Evolutionary conservation across 1,284 basidiomycete genomes (phyloP).

Genomic region (Takashimella tepidaria): DNA sequence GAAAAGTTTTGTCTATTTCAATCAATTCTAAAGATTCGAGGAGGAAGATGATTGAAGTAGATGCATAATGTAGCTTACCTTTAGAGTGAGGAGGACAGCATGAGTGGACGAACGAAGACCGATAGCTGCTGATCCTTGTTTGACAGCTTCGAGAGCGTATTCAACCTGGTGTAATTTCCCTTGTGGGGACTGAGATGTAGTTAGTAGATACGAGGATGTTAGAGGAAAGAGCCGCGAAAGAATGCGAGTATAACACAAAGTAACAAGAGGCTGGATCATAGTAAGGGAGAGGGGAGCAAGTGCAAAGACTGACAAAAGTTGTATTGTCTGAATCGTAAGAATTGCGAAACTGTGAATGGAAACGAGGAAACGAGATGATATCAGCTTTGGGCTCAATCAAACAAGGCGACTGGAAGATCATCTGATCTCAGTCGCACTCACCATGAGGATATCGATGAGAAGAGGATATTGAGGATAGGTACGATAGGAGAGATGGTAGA

Average conservation of each 20-base stretch:
- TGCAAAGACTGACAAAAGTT: slow-evolving; percentile 58
- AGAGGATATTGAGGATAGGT: background rate
- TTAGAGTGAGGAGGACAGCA: slow-evolving; percentile 86
- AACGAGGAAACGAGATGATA: background rate
- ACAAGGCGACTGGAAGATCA: background rate
- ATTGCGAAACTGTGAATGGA: slow-evolving; percentile 68
- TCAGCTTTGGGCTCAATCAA: slow-evolving; percentile 1
- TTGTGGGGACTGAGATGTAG: slow-evolving; percentile 36
- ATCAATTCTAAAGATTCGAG: background rate
- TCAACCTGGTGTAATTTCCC: slow-evolving; percentile 73
- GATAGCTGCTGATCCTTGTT: slow-evolving; percentile 97
- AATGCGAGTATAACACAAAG: too few relatives aligned
- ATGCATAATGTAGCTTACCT: slow-evolving; percentile 55
- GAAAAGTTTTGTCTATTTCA: too few relatives aligned
- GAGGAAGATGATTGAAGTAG: background rate
- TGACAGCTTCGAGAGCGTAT: slow-evolving; percentile 98
- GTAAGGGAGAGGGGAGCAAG: background rate
- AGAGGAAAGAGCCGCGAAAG: slow-evolving; percentile 55
- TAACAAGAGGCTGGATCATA: too few relatives aligned
- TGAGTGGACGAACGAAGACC: slow-evolving; percentile 94
- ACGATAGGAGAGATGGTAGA: background rate
- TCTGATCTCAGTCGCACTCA: slow-evolving; percentile 2
- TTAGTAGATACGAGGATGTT: background rate
- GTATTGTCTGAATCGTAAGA: slow-evolving; percentile 96
- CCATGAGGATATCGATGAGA: background rate